Percentiles rank a stretch among this genome's conserved stretches.
Conservation (phyloP, 2,329 filamentous ascomycete species). For the Talaromyces sp. region DNA sequence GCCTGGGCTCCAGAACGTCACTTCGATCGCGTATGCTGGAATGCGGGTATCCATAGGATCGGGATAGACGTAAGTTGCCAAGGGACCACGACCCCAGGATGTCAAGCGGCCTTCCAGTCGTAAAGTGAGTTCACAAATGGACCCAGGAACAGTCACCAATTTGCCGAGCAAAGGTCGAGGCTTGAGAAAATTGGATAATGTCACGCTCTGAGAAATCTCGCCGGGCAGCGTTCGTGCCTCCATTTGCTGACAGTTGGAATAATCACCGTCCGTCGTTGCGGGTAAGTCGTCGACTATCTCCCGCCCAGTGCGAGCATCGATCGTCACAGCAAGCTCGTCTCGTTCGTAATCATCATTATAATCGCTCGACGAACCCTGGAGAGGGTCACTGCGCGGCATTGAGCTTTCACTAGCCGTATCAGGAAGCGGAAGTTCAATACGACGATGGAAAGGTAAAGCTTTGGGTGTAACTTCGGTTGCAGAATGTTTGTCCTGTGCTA, state of each 20-base stretch:
- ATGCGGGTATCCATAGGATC: conserved; percentile 64
- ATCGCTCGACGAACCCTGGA: conserved; percentile 11
- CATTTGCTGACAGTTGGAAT: conserved; percentile 22
- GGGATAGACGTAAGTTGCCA: conserved; percentile 66
- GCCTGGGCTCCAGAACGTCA: conserved; percentile 68
- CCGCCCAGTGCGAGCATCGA: conserved; percentile 43
- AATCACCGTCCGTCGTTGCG: conserved; percentile 14
- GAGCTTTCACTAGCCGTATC: conserved; percentile 38
- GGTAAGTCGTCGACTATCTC: conserved; percentile 28
- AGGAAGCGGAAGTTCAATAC: conserved; percentile 38
- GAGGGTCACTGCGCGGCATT: conserved; percentile 21
- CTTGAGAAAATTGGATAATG: conserved; percentile 28
- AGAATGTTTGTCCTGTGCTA: conserved; percentile 20
- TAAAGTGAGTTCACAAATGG: conserved; percentile 61
- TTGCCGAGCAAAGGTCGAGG: conserved; percentile 55
- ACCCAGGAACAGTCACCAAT: conserved; percentile 63
- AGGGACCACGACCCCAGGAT: conserved; percentile 70
- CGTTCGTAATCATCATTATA: not conserved
- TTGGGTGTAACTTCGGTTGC: conserved; percentile 31
- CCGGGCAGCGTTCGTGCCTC: conserved; percentile 10
- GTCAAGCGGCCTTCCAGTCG: conserved; percentile 64
- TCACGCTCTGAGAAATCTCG: conserved; percentile 14
- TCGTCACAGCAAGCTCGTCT: conserved; percentile 39
- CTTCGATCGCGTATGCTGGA: conserved; percentile 75
- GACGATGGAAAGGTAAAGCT: conserved; percentile 33